Base-by-base conservation (phyloP, 345 rosid genomes). In the Brassica incana region DNA sequence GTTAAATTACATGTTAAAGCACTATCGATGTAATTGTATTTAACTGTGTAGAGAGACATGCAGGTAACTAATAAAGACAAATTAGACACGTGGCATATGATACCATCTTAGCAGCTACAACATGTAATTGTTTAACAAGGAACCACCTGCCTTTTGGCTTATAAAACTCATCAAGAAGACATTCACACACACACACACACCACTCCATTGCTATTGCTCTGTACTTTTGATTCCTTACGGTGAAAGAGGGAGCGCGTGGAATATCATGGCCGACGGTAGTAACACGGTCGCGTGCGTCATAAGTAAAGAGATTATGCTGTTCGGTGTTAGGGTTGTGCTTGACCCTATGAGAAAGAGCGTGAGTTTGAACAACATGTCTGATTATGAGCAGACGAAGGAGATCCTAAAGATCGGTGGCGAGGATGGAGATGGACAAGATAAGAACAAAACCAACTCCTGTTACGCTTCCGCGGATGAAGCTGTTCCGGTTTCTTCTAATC, bases 261-360 rank as follows among this genome's bases (percentile, higher is more conserved):
- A 16, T 5, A 65, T 4, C 9, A 80, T 80, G 83, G 73, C 83
- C 16, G 76, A 64, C 40, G 67, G 75, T 63, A 56, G 62, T 59
- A n/a, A 11, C 50, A 43, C 50, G 4, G 14, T 43, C 50, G 50
- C 50, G 30, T 27, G 75, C 0, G 66, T 43, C 0, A 77, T 27
- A 9, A 83, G 82, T 33, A 80, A 82, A 30, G 99, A 90, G 90
- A 81, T 95, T 71, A 89, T 91, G 97, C 85, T 95, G 80, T 95
- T 95, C 40, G 99, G 97, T 0, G 94, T 95, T 8, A 86, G 94
- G 70, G 88, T 95, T 70, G 91, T 95, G 35, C 95, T 95, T 77
- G 99, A 95, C 82, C 87, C 95, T 36, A 88, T 95, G 86, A 95
- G 99, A 85, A 95, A 92, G 83, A 83, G 92, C 50, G 99, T 95